Conservation (phyloP, 768 basidiomycete species). For the Mycena leptocephala region DNA sequence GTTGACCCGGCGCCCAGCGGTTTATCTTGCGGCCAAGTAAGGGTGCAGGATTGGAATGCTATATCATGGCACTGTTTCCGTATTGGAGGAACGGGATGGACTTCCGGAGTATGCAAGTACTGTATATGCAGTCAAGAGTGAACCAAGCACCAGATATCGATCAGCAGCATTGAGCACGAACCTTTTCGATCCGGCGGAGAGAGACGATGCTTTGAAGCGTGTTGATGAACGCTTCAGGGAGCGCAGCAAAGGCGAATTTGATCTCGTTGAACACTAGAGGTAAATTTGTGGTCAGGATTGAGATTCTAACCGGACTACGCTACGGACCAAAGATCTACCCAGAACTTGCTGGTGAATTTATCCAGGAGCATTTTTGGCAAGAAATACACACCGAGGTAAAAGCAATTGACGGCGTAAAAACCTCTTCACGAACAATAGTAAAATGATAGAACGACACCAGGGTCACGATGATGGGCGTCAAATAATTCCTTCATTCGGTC, state of each 20-base stretch:
- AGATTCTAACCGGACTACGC: background rate
- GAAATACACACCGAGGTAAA: constrained; percentile 75
- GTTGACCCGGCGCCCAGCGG: constrained; percentile 72
- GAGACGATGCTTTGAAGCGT: constrained; percentile 89
- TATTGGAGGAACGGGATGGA: constrained; percentile 73
- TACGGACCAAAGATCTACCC: constrained; percentile 46
- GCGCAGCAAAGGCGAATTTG: constrained; percentile 87
- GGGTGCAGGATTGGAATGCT: constrained; percentile 85
- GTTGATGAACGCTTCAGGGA: constrained; percentile 93
- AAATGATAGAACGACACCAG: constrained; percentile 80
- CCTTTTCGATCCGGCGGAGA: constrained; percentile 87
- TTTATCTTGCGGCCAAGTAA: constrained; percentile 92
- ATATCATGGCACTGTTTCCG: constrained; percentile 70
- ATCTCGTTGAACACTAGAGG: constrained; percentile 85
- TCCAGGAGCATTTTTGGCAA: constrained; percentile 35
- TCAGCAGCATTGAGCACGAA: background rate
- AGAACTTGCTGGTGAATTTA: constrained; percentile 18
- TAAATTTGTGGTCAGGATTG: background rate
- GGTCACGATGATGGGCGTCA: constrained; percentile 70
- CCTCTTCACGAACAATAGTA: constrained; percentile 77
- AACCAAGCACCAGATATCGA: background rate
- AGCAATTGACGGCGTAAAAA: constrained; percentile 87
- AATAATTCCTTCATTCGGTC: constrained; percentile 39
- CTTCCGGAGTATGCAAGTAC: constrained; percentile 84
- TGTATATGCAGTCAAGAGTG: too few species aligned